These are phyloP conservation scores for Rhodofomes roseus DNA, from an alignment of 1,284 basidiomycete species.

Conservation along the genomic window DNA sequence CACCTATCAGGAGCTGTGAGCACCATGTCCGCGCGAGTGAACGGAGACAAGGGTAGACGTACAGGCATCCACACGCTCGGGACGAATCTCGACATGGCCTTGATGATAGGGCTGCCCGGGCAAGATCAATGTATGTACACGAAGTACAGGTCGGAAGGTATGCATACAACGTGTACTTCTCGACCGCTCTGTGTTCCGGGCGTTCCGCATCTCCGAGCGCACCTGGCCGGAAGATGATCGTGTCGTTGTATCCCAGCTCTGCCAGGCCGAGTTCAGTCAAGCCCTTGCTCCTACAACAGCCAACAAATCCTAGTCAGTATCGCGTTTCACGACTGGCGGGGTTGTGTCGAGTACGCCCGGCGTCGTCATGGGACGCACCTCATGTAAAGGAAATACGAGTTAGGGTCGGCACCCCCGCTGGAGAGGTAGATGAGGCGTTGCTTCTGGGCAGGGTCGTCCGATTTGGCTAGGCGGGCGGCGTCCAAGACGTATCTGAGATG, in stretches of 20 bases:
- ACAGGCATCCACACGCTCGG: not conserved
- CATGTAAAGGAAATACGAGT: constrained; percentile 48
- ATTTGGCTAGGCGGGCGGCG: constrained; percentile 60
- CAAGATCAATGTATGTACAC: not conserved
- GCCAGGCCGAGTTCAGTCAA: constrained; percentile 70
- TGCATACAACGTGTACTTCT: not conserved
- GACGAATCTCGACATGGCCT: not conserved
- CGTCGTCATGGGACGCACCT: constrained; percentile 33
- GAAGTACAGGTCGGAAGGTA: not conserved
- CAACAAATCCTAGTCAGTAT: not conserved
- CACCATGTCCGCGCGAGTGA: no score
- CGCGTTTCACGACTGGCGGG: no score
- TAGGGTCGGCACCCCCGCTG: constrained; percentile 45
- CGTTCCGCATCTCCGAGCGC: constrained; percentile 29
- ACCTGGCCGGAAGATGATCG: constrained; percentile 65
- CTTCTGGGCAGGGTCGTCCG: constrained; percentile 34
- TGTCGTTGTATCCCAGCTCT: constrained; percentile 60
- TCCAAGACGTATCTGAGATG: constrained; percentile 62
- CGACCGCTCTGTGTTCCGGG: not conserved
- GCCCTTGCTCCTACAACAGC: constrained; percentile 57
- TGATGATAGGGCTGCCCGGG: not conserved
- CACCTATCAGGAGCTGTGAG: not conserved
- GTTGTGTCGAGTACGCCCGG: no score
- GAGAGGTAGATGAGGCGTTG: constrained; percentile 73
- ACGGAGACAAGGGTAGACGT: not conserved